A percentile compares a stretch with the other conserved stretches of the same genome.
Evolutionary conservation across 306 rosid genomes (phyloP).

Genomic region (Acacia crassicarpa): DNA sequence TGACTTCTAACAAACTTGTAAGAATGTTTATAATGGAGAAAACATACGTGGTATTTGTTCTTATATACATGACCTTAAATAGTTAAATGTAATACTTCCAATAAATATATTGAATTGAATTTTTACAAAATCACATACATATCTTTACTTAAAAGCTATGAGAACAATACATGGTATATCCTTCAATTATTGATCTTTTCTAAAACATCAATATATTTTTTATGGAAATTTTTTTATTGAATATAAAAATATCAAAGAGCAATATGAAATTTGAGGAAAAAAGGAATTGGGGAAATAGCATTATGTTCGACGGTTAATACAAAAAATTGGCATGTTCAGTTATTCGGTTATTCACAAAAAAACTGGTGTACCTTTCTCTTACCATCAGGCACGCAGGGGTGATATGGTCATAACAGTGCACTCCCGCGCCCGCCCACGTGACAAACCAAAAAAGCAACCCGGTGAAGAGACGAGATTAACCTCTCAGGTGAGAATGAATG

Average conservation of each 20-base stretch:
- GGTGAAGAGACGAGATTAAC: conserved; percentile 23
- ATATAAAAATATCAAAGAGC: background rate
- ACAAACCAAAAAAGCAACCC: conserved; percentile 17
- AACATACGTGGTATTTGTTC: background rate
- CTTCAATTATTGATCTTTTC: background rate
- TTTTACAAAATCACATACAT: background rate
- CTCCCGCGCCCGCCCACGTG: conserved; percentile 54
- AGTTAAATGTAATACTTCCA: background rate
- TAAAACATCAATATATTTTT: background rate
- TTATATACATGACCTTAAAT: background rate
- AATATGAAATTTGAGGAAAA: background rate
- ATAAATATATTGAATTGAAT: background rate
- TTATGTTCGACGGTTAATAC: background rate
- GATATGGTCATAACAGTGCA: conserved; percentile 32
- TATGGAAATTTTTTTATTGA: background rate
- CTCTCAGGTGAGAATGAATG: accelerated
- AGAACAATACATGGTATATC: background rate
- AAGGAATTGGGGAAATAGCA: background rate
- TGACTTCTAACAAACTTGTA: background rate
- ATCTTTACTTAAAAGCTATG: background rate
- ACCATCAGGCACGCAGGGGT: conserved; percentile 32
- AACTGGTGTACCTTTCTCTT: background rate
- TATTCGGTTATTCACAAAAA: background rate
- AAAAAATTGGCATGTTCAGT: too few relatives aligned
- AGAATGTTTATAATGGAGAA: background rate